Conservation (phyloP, 2,329 filamentous ascomycete species). For the Talaromyces funiculosus region DNA sequence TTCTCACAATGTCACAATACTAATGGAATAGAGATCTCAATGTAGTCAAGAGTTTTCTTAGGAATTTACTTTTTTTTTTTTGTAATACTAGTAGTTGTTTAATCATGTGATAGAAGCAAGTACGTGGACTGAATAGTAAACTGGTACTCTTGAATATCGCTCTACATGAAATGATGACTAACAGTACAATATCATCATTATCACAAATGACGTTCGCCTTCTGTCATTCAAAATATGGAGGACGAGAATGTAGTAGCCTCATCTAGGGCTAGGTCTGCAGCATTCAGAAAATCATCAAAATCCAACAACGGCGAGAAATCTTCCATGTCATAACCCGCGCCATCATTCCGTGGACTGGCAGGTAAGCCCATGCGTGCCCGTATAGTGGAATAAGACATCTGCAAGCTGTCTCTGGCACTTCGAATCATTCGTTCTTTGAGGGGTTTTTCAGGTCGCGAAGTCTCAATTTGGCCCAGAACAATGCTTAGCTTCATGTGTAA, state of each 20-base stretch:
- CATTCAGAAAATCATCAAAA: slow-evolving; percentile 3
- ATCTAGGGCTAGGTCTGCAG: neutral
- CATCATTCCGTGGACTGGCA: neutral
- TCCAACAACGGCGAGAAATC: neutral
- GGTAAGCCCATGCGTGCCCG: neutral
- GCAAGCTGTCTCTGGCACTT: slow-evolving; percentile 2
- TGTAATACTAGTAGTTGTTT: no score
- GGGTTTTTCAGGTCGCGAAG: neutral
- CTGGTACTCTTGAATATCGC: no score
- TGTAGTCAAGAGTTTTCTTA: no score
- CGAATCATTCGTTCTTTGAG: slow-evolving; percentile 8
- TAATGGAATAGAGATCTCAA: no score
- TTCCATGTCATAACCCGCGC: neutral
- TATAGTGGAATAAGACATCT: neutral
- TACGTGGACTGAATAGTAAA: no score
- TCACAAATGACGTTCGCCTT: neutral
- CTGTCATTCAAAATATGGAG: neutral
- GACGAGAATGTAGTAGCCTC: neutral
- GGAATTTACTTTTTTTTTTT: no score
- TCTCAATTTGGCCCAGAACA: neutral
- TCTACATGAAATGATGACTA: neutral
- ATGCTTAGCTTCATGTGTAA: slow-evolving; percentile 8
- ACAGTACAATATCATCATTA: neutral
- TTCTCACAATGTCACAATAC: no score
- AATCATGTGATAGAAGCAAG: no score